These are phyloP conservation scores for Paramyrothecium sp. DNA, from an alignment of 2,329 filamentous ascomycete genomes.

Conservation along the genomic window DNA sequence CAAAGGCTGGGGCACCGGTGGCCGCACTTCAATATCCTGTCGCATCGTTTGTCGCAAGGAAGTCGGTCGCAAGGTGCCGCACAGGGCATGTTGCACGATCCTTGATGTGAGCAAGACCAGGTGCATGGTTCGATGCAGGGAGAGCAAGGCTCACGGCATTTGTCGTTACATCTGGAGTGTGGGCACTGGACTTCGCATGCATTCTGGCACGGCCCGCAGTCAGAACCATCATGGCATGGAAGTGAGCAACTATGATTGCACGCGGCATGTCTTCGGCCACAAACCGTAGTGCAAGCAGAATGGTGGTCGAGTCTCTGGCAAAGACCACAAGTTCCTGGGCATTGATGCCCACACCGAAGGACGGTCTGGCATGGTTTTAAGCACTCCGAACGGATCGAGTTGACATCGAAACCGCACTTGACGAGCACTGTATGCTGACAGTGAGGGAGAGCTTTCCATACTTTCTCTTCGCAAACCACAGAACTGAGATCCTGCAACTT, in stretches of 20 bases:
- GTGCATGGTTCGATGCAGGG: slow-evolving; percentile 57
- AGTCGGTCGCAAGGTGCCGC: slow-evolving; percentile 64
- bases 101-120: slow-evolving; percentile 51
- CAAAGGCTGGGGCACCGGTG: slow-evolving; percentile 64
- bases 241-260: slow-evolving; percentile 56
- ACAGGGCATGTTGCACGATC: slow-evolving; percentile 51
- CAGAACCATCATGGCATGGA: slow-evolving; percentile 9
- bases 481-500: neutral
- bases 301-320: slow-evolving; percentile 32
- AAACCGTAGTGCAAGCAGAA: slow-evolving; percentile 29
- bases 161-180: slow-evolving; percentile 51
- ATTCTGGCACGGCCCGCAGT: slow-evolving; percentile 49
- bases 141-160: slow-evolving; percentile 56
- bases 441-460: slow-evolving; percentile 3
- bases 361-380: slow-evolving; percentile 18
- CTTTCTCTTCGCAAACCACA: slow-evolving; percentile 1
- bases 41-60: slow-evolving; percentile 62
- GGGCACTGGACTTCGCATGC: slow-evolving; percentile 56
- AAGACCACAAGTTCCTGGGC: slow-evolving; percentile 9
- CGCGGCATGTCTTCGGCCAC: slow-evolving; percentile 46
- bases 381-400: slow-evolving; percentile 4
- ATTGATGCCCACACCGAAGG: slow-evolving; percentile 38
- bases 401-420: slow-evolving; percentile 6
- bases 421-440: slow-evolving; percentile 8
- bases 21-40: slow-evolving; percentile 49